phyloP scores from a whole-genome alignment of 2,329 filamentous ascomycete species.

The Aureobasidium uvarum region DNA sequence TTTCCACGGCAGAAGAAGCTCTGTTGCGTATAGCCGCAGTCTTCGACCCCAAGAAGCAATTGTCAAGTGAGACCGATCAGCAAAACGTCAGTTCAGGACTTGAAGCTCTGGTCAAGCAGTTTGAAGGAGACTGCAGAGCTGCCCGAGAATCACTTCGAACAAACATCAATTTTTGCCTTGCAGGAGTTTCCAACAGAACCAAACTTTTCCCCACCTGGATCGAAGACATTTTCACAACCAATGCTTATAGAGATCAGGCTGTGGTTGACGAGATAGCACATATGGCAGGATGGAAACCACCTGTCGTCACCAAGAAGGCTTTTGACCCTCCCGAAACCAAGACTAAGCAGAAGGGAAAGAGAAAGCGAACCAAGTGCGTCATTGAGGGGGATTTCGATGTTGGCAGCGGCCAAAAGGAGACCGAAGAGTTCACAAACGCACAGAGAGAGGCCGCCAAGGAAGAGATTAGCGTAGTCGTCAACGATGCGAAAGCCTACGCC shows the following conservation, averaged over 20 bases:
- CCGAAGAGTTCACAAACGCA: no score
- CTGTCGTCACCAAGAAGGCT: no score
- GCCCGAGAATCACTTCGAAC: no score
- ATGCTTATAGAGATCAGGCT: neutral
- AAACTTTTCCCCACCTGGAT: neutral
- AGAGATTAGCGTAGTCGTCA: neutral
- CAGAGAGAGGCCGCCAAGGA: no score
- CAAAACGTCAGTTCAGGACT: neutral
- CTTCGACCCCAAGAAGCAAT: neutral
- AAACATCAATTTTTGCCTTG: no score
- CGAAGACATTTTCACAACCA: neutral
- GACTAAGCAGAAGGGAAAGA: neutral
- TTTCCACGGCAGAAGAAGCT: conserved; percentile 6
- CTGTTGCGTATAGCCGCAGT: neutral
- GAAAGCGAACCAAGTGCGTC: neutral
- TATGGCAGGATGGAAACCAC: no score
- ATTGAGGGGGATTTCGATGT: no score
- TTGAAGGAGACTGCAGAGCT: no score
- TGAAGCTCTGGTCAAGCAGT: neutral
- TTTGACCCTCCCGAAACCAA: neutral
- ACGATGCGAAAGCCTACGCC: neutral
- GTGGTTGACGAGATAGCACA: neutral
- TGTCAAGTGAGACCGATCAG: neutral
- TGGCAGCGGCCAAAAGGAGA: no score
- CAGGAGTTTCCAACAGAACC: no score